Percentiles rank a stretch among this genome's conserved stretches.
These are phyloP conservation scores for Angomonas ambiguus DNA, from an alignment of 208 protist species.

Conservation along the genomic window DNA sequence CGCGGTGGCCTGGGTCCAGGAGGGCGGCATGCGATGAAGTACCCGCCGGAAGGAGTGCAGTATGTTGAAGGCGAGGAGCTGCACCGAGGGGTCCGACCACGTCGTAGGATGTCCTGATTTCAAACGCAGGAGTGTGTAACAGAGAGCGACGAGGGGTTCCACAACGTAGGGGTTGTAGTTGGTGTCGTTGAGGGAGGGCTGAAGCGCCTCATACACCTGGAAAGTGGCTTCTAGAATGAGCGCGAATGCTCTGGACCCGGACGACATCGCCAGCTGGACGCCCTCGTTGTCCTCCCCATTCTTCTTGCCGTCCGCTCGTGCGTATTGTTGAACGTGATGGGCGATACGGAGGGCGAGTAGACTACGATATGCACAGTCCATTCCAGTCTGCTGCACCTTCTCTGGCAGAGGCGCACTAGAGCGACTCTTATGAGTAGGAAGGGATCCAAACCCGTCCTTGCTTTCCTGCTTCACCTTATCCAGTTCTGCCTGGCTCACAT, in stretches of 20 bases:
- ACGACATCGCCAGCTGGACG: background rate
- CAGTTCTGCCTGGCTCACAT: constrained; percentile 22
- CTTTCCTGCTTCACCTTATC: background rate
- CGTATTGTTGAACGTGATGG: background rate
- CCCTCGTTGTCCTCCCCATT: background rate
- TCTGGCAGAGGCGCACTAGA: background rate
- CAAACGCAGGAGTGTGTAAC: constrained; percentile 43
- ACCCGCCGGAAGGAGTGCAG: constrained; percentile 37
- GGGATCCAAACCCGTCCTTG: background rate
- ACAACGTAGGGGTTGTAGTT: constrained; percentile 39
- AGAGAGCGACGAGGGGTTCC: constrained; percentile 59
- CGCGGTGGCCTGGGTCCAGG: background rate
- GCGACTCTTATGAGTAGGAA: background rate
- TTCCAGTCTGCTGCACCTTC: constrained; percentile 15
- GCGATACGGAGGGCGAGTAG: constrained; percentile 46
- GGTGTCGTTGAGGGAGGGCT: constrained; percentile 29
- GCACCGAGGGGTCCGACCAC: constrained; percentile 56
- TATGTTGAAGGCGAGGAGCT: constrained; percentile 60
- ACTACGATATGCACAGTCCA: constrained; percentile 42
- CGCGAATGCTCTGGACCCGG: background rate
- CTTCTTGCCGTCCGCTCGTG: background rate
- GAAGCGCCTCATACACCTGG: constrained; percentile 44
- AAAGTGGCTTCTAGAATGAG: constrained; percentile 34
- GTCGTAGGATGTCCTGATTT: constrained; percentile 11
- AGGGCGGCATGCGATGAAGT: constrained; percentile 10